Conservation (phyloP, 2,329 filamentous ascomycete species). For the Colletotrichum karsti region DNA sequence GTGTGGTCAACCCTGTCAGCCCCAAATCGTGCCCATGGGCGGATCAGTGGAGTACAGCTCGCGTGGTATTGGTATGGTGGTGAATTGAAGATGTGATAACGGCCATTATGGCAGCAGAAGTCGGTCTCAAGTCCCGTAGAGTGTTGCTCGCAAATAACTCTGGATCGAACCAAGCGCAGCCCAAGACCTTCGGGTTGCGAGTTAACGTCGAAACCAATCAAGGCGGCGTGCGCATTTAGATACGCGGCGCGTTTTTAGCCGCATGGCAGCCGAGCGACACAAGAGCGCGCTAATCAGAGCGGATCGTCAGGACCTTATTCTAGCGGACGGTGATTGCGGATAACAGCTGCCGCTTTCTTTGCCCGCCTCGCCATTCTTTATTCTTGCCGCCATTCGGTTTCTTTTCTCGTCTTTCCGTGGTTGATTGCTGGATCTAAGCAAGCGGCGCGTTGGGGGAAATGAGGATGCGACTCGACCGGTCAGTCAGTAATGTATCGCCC, state of each 20-base stretch:
- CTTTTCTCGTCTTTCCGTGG: constrained; percentile 5
- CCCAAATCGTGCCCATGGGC: constrained; percentile 14
- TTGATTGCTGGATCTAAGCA: background rate
- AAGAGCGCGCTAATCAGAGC: constrained; percentile 8
- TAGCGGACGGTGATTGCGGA: constrained; percentile 21
- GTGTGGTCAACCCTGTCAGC: background rate
- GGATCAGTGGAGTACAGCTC: constrained; percentile 19
- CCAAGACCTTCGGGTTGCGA: background rate
- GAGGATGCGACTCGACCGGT: background rate
- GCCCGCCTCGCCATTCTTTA: background rate
- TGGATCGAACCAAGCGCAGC: background rate
- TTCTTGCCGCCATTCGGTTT: background rate
- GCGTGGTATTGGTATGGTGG: background rate
- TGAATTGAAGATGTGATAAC: background rate
- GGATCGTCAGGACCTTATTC: constrained; percentile 18
- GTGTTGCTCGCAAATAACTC: background rate
- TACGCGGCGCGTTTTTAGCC: background rate
- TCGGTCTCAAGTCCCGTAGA: background rate
- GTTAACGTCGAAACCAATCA: background rate
- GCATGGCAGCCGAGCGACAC: constrained; percentile 9
- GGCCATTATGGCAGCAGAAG: background rate
- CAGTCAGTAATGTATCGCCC: background rate
- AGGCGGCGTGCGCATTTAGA: background rate
- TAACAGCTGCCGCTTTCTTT: constrained; percentile 18
- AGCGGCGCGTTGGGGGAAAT: background rate